Evolutionary conservation across 495 filamentous ascomycete species (phyloP), one percentile per base, ranked within the genome.

Genomic region (Penicillium soppii): DNA sequence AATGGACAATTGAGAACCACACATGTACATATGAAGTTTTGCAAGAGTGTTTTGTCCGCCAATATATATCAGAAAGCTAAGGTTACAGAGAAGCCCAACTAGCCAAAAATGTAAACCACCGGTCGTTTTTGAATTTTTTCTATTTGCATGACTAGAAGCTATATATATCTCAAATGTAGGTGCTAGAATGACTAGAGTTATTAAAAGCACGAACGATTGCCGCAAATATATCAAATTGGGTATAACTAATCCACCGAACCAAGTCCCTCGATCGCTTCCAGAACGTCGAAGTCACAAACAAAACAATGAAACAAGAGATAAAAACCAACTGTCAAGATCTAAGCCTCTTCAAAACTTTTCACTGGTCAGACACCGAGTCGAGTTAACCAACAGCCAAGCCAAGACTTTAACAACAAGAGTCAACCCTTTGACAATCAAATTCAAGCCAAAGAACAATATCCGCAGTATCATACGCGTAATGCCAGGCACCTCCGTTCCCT

Each of bases 401-500:
- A 75, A 29, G 2, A 70, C 53, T 53, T 69, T 73, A 1, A 75
- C 70, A 3, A 66, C 30, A 29, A 68, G 36, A 1, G 67, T 72
- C 23, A 78, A 49, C 4, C 48, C 50, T 20, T 59, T 63, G 10
- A 78, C 67, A 16, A 72, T 23, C 35, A 76, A n/a, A 48, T 70
- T 43, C 48, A 78, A 50, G 7, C 65, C 66, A 54, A 60, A 74
- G 43, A 74, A 72, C 26, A 78, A 46, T 12, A 73, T 27, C 29
- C 58, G 57, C 35, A 78, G 39, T n/a, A 68, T 15, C 4, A 55
- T 58, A 33, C 73, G 59, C 27, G 64, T 65, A 15, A 68, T 43
- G 2, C 69, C 61, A 1, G 74, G 74, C 6, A 78, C 36, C 32
- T 76, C 67, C 56, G 73, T 49, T 2, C 70, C 69, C 43, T 72